Evolutionary conservation across 164 flowering plant species (phyloP), one percentile per base, ranked within the genome.

Genomic region (Vitis rotundifolia): DNA sequence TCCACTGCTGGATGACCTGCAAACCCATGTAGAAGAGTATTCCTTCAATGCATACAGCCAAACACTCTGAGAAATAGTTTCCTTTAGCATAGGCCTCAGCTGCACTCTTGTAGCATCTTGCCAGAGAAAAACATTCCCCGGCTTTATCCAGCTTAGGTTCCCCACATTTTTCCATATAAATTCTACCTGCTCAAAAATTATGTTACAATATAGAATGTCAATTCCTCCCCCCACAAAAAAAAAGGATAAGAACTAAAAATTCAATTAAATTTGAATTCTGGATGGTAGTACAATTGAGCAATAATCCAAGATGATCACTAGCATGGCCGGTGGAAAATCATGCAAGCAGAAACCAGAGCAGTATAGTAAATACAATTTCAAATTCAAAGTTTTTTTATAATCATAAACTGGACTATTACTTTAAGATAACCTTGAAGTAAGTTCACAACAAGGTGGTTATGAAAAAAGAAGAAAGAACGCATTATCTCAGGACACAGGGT

Each of bases 91-190:
- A 85, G 2, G 72, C 81, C 9, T 81, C 77, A 44, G 89, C 86
- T 26, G 89, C 86, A 31, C 12, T 55, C 31, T 66, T 55, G 76
- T 77, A 81, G 61, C 80, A 74, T 66, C 68, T 67, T 3, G 81
- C 87, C 15, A 63, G 55, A 57, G 52, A 16, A 75, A 80, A 86
- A 70, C 89, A 86, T 26, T 84, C 86, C 12, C 81, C 89, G 50
- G 86, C 87, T 63, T 69, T 80, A 72, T 80, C 72, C 15, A 84
- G 69, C 61, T 59, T 65, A n/a, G 72, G 22, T 11, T 59, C 78
- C 14, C 83, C 82, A 70, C 81, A 84, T 76, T 76, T 76, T 62
- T 82, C 79, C 75, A 49, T 22, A 69, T 75, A 82, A 61, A 80
- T 44, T 18, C 1, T 66, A 26, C 85, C 85, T 84, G 75, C 13